Percentiles rank a stretch among this genome's conserved stretches.
Evolutionary conservation across 352 stramenopile genomes (phyloP).

Genomic region (Saprolegnia diclina): DNA sequence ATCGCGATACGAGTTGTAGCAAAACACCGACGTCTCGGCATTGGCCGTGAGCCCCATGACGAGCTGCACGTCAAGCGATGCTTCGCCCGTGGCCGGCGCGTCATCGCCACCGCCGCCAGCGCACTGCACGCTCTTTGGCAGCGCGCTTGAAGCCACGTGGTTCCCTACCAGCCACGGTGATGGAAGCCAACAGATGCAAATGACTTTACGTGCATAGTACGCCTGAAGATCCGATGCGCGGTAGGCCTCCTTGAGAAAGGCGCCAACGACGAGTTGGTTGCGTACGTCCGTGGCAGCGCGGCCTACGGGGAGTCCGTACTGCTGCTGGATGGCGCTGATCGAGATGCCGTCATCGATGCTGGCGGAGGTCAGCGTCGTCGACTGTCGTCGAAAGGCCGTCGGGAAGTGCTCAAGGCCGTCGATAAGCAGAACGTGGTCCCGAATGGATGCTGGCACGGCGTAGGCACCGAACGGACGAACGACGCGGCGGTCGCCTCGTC

Average conservation of each 20-base stretch:
- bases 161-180: neutral
- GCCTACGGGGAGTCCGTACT: slow-evolving; percentile 50
- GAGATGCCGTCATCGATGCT: slow-evolving; percentile 10
- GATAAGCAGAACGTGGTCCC: slow-evolving; percentile 44
- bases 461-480: slow-evolving; percentile 43
- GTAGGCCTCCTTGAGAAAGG: slow-evolving; percentile 69
- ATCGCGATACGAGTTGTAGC: slow-evolving; percentile 53
- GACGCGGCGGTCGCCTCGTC: slow-evolving; percentile 37
- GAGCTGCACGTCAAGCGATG: slow-evolving; percentile 65
- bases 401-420: slow-evolving; percentile 73
- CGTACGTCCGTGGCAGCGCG: slow-evolving; percentile 21
- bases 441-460: slow-evolving; percentile 36
- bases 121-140: slow-evolving; percentile 5
- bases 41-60: slow-evolving; percentile 41
- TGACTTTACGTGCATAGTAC: slow-evolving; percentile 30
- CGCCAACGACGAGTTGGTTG: slow-evolving; percentile 59
- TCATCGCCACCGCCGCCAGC: slow-evolving; percentile 22
- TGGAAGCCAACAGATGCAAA: neutral
- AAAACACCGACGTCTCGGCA: slow-evolving; percentile 49
- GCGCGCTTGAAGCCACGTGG: neutral
- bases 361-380: neutral
- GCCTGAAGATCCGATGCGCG: slow-evolving; percentile 43
- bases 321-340: slow-evolving; percentile 34
- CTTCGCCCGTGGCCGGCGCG: slow-evolving; percentile 42
- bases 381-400: slow-evolving; percentile 42